These are phyloP conservation scores for Madurella fahalii DNA, from an alignment of 2,329 filamentous ascomycete genomes.

Conservation along the genomic window DNA sequence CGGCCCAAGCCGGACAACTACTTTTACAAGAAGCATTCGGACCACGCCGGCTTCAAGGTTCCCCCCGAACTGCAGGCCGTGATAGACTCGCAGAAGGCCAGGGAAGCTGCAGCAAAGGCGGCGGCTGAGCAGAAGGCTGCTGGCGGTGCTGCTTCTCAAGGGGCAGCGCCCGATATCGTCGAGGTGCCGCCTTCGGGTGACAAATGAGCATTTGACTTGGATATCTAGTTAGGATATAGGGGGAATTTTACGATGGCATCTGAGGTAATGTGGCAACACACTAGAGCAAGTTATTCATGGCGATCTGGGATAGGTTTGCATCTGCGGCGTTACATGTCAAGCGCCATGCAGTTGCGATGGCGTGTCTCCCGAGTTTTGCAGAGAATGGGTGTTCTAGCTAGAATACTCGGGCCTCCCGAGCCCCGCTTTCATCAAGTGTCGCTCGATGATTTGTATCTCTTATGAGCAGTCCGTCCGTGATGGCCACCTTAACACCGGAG, in stretches of 20 bases:
- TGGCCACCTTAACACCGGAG: too few species aligned
- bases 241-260: not conserved
- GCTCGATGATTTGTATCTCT: too few species aligned
- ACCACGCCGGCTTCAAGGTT: conserved; percentile 76
- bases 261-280: not conserved
- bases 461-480: too few species aligned
- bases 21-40: conserved; percentile 85
- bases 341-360: not conserved
- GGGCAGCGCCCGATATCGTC: conserved; percentile 20
- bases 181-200: conserved; percentile 20
- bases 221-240: not conserved
- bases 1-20: conserved; percentile 67
- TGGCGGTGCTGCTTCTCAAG: conserved; percentile 23
- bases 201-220: not conserved
- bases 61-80: conserved; percentile 56
- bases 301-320: not conserved
- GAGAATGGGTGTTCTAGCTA: not conserved
- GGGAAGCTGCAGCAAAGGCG: conserved; percentile 36
- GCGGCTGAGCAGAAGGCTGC: conserved; percentile 23
- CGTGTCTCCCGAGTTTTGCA: not conserved
- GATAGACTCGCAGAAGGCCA: conserved; percentile 51
- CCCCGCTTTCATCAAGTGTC: not conserved
- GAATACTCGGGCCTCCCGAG: not conserved
- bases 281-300: not conserved
- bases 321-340: not conserved